Evolutionary conservation across 1,139 yeast species (phyloP), one percentile per base, ranked within the genome.

Genomic region (Taiozyma onychis): DNA sequence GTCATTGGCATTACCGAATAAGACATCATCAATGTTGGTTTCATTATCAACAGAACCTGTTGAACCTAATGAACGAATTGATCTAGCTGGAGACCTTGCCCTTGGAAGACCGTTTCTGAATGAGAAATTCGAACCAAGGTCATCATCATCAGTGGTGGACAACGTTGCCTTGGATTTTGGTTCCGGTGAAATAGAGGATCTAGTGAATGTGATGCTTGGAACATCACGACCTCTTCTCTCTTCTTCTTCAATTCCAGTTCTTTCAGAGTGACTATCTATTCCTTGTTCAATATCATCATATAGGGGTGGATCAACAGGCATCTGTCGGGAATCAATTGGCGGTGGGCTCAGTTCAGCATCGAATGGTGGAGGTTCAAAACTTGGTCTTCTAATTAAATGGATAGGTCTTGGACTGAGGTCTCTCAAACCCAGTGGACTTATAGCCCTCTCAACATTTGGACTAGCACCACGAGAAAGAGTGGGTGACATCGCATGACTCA

Each of bases 381-480:
- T 60, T 18, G 64, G 65, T 45, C 56, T 52, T 49, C 66, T 54
- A 10, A 63, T 48, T 24, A 62, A 47, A 52, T 61, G 61, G 4
- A 58, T 57, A 2, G 67, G 66, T 39, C 66, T 51, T 18, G 83
- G 83, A 1, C 79, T 72, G 53, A 76, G 71, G 8, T 37, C 41
- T 21, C 41, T 37, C 24, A 37, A 37, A 2, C 41, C 41, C 6
- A 37, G 13, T 18, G 41, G 41, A 37, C 41, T 37, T n/a, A 37
- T 37, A 5, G 41, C 24, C 6, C 41, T 37, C 18, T 37, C 41
- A 9, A 22, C 35, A 32, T n/a, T 37, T 3, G 85, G 85, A 27
- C 73, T 55, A 1, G 86, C 85, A 55, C 80, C 86, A 3, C 83
- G 84, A 0, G 88, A 78, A 44, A 84, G 66, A 44, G 72, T 77